Conservation (phyloP, 192 early-diverging fungal genomes). For the Rhizophagus prolifer region DNA sequence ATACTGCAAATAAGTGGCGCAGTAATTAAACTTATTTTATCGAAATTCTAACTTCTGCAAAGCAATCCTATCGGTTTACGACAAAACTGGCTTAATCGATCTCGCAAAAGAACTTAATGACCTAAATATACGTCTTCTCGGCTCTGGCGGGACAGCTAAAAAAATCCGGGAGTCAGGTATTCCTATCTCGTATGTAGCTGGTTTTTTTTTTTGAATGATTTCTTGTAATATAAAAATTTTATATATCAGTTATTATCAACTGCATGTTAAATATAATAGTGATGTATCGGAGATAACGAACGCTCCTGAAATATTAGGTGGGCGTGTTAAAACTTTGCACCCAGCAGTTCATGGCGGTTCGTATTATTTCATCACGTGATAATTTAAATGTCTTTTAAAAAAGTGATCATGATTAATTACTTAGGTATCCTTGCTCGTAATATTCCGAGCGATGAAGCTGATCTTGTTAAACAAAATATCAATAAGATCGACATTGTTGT, state of each 20-base stretch:
- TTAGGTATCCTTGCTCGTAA: constrained; percentile 87
- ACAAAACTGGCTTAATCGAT: constrained; percentile 93
- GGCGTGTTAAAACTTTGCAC: constrained; percentile 98
- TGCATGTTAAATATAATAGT: constrained; percentile 37
- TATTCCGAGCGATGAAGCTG: constrained; percentile 77
- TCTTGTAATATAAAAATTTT: neutral
- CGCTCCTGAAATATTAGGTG: constrained; percentile 98
- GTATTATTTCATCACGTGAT: constrained; percentile 10
- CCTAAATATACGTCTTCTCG: constrained; percentile 81
- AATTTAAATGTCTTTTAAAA: neutral
- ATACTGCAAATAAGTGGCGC: neutral
- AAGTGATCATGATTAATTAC: neutral
- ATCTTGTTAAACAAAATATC: constrained; percentile 87
- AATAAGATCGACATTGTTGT: constrained; percentile 92
- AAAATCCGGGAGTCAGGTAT: constrained; percentile 86
- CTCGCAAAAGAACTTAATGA: constrained; percentile 79
- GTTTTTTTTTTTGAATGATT: neutral
- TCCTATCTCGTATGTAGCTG: constrained; percentile 68
- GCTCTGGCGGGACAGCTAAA: constrained; percentile 94
- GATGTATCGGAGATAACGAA: constrained; percentile 98
- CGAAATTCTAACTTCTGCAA: neutral
- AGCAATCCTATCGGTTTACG: constrained; percentile 94
- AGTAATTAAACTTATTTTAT: neutral
- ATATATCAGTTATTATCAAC: neutral
- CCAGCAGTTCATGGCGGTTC: constrained; percentile 95